Evolutionary conservation across 2,329 filamentous ascomycete genomes (phyloP), one percentile per base, ranked within the genome.

Genomic region (Stachybotrys chartarum): DNA sequence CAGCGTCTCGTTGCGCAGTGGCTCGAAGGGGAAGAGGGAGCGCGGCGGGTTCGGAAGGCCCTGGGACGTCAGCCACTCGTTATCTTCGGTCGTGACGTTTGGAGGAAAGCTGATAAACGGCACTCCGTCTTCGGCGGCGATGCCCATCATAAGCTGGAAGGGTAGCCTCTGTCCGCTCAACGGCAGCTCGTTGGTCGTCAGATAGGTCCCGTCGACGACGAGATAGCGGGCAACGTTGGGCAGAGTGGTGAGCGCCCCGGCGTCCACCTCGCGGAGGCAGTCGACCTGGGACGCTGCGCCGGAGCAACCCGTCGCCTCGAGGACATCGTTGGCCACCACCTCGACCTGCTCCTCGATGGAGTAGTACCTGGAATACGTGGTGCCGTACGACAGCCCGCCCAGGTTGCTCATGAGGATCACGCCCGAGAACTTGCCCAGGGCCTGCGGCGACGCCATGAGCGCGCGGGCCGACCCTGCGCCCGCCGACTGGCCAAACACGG

Each of bases 281-380:
- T 52, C 50, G 31, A 52, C 50, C 17, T 52, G 50, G 14, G 35
- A 42, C 6, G 35, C 50, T 7, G 50, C 50, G 32, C 17, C 18
- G n/a, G 50, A n/a, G 32, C 50, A 52, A 32, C 30, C 30, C 3
- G 50, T 52, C n/a, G 35, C 32, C 32, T 42, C 35, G 12, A 52
- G 18, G 32, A 52, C 39, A n/a, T 18, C 32, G 12, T 44, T 52
- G 14, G 50, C 50, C 6, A 32, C 50, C 5, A 52, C 50, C 32
- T 52, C 50, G 32, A 52, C 50, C 35, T 52, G 16, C 18, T 52
- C 50, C 5, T 52, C 50, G 35, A 52, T 52, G 50, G 50, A 42
- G 50, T 52, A 52, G 32, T 52, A 52, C 35, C 39, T 52, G 16
- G 50, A 32, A 24, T 52, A 52, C n/a, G 50, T 17, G 14, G 50